Evolutionary conservation across 1,284 basidiomycete genomes (phyloP), one percentile per base, ranked within the genome.

Genomic region (Ustilago cynodontis): DNA sequence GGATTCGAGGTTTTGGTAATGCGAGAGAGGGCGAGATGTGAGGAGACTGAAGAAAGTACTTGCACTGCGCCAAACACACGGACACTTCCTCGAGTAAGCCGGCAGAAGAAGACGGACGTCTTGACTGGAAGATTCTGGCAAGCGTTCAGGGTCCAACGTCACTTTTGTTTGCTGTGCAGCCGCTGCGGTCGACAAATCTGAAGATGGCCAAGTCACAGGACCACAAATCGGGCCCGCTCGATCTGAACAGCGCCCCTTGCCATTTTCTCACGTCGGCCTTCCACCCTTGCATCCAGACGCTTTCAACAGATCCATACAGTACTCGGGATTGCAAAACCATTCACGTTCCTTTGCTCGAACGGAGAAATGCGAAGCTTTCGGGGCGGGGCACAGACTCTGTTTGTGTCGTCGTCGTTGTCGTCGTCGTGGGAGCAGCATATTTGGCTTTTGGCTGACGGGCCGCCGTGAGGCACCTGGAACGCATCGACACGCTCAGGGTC

Each of bases 231-330:
- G 11, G 20, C 33, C 10, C n/a, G 6, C 43, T 4, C 16, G 43
- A 20, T 47, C 43, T 47, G 43, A 22, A 33, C 16, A 7, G 35
- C 35, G 35, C 7, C 35, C 14, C 29, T 35, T 11, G 14, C 37
- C 18, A 39, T 52, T 51, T 59, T 59, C 58, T 59, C 58, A 59
- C 26, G 58, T 26, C 58, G 49, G 47, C 26, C 24, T 20, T 14
- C 5, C 29, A 28, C 47, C 31, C 49, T 59, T 59, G 58, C 58
- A 59, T 50, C 3, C 5, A 26, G 33, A n/a, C 20, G 58, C 56
- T 47, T 58, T 58, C 56, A 56, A 56, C n/a, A 14, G 29, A 13
- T 20, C 18, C 7, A 22, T n/a, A n/a, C n/a, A 33, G 31, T 11
- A 33, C 16, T n/a, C 43, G 18, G 18, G 2, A 11, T 45, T 22